Evolutionary conservation across 805 yeast genomes (phyloP), one percentile per base, ranked within the genome.

Genomic region (Candida ortonii): DNA sequence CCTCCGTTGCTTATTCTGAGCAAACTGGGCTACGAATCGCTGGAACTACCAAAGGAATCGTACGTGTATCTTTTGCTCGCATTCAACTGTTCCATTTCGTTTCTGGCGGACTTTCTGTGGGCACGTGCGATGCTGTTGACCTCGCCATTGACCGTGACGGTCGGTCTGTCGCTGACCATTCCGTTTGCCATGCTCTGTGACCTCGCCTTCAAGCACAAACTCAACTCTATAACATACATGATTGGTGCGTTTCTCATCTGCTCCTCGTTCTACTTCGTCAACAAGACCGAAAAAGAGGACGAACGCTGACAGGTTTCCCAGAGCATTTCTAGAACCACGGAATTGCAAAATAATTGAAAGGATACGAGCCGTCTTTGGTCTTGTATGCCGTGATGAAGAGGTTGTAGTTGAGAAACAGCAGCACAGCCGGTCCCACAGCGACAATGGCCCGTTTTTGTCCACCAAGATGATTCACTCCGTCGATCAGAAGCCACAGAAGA

Each of bases 171-270:
- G 14, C 76, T 89, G 40, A 90, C 97, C 0, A 93, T 93, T 13
- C 98, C 98, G 3, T 71, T 93, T 33, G 95, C 97, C 0, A 84
- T 93, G 85, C 58, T 87, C 20, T 96, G 96, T 19, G 98, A 93
- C 56, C 70, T 87, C 57, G 36, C 87, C 5, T 65, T 88, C 46
- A 82, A 84, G 53, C 76, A 74, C 21, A 78, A 81, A 44, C 57
- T 64, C 22, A 71, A 85, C 49, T 71, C 85, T 12, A 47, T 69
- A 25, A 53, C 77, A 36, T 93, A 93, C 54, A 61, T 82, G 9
- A 48, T 82, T 22, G 97, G 97, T 1, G 97, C 97, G 2, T 50
- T 62, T 3, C 64, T 88, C 30, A 95, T 93, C 23, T 76, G 89
- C 16, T 60, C 78, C 15, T 90, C 97, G 1, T 93, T 93, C 55